Conservation (phyloP, 352 stramenopile species). For the Phytophthora cactorum region DNA sequence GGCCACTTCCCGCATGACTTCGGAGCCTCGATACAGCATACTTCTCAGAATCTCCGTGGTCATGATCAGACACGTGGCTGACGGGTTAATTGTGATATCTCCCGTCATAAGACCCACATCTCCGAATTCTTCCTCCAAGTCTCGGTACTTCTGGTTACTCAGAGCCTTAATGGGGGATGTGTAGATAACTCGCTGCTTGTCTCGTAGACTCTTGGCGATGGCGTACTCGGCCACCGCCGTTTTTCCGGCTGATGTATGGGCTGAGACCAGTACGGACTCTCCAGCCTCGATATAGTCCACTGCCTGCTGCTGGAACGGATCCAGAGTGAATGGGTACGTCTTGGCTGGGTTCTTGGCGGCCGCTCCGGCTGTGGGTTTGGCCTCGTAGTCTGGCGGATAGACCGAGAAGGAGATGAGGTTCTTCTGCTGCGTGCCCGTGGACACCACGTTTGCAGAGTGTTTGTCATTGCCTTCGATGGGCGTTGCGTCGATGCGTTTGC, state of each 20-base stretch:
- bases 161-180: constrained; percentile 99
- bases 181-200: constrained; percentile 97
- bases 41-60: constrained; percentile 97
- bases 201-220: constrained; percentile 96
- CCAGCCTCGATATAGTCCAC: constrained; percentile 96
- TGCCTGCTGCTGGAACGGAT: constrained; percentile 98
- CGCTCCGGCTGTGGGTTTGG: constrained; percentile 51
- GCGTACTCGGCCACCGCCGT: constrained; percentile 98
- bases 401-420: constrained; percentile 96
- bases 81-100: constrained; percentile 99
- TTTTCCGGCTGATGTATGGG: constrained; percentile 98
- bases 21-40: constrained; percentile 99
- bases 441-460: constrained; percentile 62
- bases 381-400: constrained; percentile 78
- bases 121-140: constrained; percentile 94
- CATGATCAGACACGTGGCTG: constrained; percentile 98
- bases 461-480: constrained; percentile 43
- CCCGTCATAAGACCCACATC: constrained; percentile 99
- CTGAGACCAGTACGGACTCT: constrained; percentile 98
- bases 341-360: constrained; percentile 92
- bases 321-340: constrained; percentile 97
- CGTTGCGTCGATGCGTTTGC: constrained; percentile 79
- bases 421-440: constrained; percentile 95
- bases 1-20: constrained; percentile 98
- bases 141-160: constrained; percentile 99